Conservation (phyloP, 2,329 filamentous ascomycete species). For the Aspergillus neoniger region DNA sequence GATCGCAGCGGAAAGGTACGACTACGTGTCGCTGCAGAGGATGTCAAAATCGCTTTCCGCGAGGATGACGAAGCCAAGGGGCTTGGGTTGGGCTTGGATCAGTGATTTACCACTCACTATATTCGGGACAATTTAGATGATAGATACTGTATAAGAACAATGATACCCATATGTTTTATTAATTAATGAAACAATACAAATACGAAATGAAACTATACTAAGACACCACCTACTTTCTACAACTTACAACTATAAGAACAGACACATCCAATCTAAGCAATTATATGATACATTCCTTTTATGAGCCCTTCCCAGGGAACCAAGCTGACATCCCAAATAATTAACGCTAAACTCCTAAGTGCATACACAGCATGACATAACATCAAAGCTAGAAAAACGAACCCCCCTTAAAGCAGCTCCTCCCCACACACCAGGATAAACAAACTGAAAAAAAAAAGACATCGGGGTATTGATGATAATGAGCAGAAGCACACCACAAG, state of each 20-base stretch:
- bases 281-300: constrained; percentile 18
- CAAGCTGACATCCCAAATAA: not conserved
- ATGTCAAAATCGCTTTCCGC: constrained; percentile 81
- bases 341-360: constrained; percentile 37
- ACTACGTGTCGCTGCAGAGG: constrained; percentile 83
- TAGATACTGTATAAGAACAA: constrained; percentile 8
- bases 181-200: not conserved
- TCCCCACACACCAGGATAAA: constrained; percentile 1
- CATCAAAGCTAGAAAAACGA: not conserved
- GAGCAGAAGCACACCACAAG: constrained; percentile 4
- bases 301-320: constrained; percentile 9
- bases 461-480: constrained; percentile 13
- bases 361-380: constrained; percentile 15
- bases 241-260: not conserved
- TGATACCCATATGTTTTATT: constrained; percentile 9
- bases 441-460: constrained; percentile 12
- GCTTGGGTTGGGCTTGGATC: constrained; percentile 62
- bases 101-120: constrained; percentile 21
- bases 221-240: not conserved
- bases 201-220: not conserved
- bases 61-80: constrained; percentile 86
- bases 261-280: not conserved
- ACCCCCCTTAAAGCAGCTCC: no score
- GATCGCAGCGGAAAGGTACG: constrained; percentile 87
- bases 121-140: not conserved